phyloP scores from a whole-genome alignment of 805 yeast species.

The Dipodascus albidus region DNA sequence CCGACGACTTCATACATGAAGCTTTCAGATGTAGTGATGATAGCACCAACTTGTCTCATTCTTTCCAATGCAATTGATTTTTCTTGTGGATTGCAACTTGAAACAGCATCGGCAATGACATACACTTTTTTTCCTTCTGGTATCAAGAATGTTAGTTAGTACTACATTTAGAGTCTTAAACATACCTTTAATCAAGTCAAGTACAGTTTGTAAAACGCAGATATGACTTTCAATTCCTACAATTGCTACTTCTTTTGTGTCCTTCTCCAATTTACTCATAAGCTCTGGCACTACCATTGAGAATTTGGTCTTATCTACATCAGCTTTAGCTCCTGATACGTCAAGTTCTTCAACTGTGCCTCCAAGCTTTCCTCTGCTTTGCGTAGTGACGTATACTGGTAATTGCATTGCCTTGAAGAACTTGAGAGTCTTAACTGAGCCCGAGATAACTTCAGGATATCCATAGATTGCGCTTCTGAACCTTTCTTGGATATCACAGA shows the following conservation, averaged over 20 bases:
- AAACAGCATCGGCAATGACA: slow-evolving; percentile 14
- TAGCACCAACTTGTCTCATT: slow-evolving; percentile 11
- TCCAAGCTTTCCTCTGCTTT: slow-evolving; percentile 12
- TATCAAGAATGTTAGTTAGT: not conserved
- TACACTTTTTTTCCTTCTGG: slow-evolving; percentile 12
- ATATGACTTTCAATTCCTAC: slow-evolving; percentile 16
- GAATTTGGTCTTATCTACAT: slow-evolving; percentile 15
- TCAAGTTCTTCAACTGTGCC: slow-evolving; percentile 13
- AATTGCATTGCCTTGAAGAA: slow-evolving; percentile 11
- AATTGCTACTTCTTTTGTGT: slow-evolving; percentile 10
- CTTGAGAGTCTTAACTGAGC: slow-evolving; percentile 8
- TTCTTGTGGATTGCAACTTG: slow-evolving; percentile 11
- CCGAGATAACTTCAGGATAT: slow-evolving; percentile 10
- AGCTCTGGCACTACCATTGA: slow-evolving; percentile 14
- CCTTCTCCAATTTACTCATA: slow-evolving; percentile 4
- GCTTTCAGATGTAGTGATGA: slow-evolving; percentile 12
- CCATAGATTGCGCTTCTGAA: slow-evolving; percentile 12
- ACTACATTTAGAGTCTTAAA: not conserved
- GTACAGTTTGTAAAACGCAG: slow-evolving; percentile 15
- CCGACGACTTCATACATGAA: slow-evolving; percentile 12
- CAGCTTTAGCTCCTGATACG: slow-evolving; percentile 9
- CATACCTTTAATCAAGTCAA: slow-evolving; percentile 11
- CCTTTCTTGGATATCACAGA: slow-evolving; percentile 15
- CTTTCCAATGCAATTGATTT: slow-evolving; percentile 13
- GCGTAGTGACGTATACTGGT: slow-evolving; percentile 16